Evolutionary conservation across 148 eudicot species (phyloP), one percentile per base, ranked within the genome.

Genomic region (Selenicereus undatus): DNA sequence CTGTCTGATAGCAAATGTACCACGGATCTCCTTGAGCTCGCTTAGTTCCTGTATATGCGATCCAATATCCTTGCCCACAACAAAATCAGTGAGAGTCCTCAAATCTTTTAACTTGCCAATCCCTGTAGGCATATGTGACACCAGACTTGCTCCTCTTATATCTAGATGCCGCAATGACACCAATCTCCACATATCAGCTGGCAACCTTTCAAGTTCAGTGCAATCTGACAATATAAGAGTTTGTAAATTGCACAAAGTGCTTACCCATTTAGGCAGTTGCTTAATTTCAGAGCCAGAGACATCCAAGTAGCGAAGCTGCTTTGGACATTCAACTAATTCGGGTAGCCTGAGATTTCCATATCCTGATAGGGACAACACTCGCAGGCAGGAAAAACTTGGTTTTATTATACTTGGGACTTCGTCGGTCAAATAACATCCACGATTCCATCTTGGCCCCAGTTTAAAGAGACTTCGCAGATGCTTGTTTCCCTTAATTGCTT

Each of bases 281-380:
- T 5, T 79, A 8, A 80, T 62, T 10, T 39, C 2, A 8, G 71
- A 12, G 39, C 4, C 3, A 16, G 77, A 80, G 4, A 80, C 21
- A 12, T 80, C 62, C 77, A 73, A 62, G 72, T 58, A 80, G 58
- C 72, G 77, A 60, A 80, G 77, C 58, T 73, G 72, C 58, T 39
- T 80, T 39, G 48, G 70, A 18, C 60, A 18, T 29, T 42, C 77
- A 58, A 80, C 45, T 20, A 71, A 60, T 58, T 73, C 71, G 20
- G 58, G 60, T 17, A 60, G n/a, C 43, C 9, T 17, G 20, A 73
- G 71, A 56, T 27, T 43, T 8, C 0, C 0, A 71, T 79, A 79
- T 22, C 24, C 36, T 0, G 75, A 22, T 27, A 80, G 51, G 8
- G 52, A 56, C 14, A 80, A 8, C 56, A 60, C 82, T 16, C 75